Percentiles rank a stretch among this genome's conserved stretches.
Conservation (phyloP, 495 filamentous ascomycete genomes). For the Tuber brumale region DNA sequence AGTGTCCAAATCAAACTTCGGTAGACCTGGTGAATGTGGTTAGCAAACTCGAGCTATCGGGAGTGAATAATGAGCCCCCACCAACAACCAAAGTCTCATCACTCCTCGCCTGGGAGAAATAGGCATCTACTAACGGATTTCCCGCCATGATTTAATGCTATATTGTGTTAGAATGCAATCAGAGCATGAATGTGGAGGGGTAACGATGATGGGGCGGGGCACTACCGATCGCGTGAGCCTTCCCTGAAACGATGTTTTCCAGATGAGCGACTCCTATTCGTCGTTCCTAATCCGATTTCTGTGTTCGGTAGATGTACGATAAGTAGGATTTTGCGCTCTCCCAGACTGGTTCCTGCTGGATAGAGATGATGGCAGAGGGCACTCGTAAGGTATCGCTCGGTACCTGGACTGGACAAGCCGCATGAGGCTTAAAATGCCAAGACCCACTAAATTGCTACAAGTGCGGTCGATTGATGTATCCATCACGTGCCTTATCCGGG, state of each 20-base stretch:
- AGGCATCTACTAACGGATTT: slow-evolving; percentile 22
- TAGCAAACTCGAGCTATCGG: slow-evolving; percentile 12
- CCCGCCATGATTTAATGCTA: not conserved
- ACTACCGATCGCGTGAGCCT: not conserved
- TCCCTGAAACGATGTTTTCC: not conserved
- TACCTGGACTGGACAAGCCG: not conserved
- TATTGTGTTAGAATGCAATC: not conserved
- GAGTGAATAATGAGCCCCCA: slow-evolving; percentile 36
- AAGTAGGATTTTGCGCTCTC: not conserved
- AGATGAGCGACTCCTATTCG: not conserved
- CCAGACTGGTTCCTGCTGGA: not conserved
- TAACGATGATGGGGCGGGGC: not conserved
- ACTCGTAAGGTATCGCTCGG: not conserved
- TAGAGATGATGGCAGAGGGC: not conserved
- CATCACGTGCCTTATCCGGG: no score
- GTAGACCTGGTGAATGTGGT: slow-evolving; percentile 53
- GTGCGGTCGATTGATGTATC: no score
- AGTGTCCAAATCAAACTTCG: slow-evolving; percentile 86
- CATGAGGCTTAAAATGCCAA: slow-evolving; percentile 1
- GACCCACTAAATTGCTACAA: not conserved
- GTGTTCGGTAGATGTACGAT: not conserved
- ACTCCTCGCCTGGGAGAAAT: slow-evolving; percentile 47
- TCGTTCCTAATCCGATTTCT: not conserved
- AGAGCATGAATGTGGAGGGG: not conserved
- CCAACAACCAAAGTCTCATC: slow-evolving; percentile 47